Conservation (phyloP, 345 rosid species). For the Eucalyptus curtisii region DNA sequence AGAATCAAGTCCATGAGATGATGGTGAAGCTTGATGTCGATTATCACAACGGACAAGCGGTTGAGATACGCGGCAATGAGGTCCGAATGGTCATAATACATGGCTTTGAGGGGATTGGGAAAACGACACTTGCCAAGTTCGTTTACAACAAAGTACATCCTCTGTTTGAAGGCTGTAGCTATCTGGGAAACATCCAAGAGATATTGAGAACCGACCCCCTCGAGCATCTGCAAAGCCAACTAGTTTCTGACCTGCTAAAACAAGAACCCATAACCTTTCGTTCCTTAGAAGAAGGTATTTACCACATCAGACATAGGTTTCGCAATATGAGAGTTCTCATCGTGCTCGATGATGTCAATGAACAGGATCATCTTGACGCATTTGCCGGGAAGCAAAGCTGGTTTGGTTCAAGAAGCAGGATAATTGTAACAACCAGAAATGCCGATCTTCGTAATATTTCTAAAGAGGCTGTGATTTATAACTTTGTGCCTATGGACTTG, state of each 20-base stretch:
- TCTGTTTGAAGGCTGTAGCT: neutral
- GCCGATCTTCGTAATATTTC: neutral
- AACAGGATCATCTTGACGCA: neutral
- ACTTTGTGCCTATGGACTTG: neutral
- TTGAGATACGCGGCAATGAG: no score
- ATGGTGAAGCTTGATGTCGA: neutral
- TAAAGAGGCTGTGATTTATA: neutral
- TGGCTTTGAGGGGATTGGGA: neutral
- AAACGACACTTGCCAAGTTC: neutral
- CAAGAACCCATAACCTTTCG: neutral
- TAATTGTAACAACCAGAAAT: neutral
- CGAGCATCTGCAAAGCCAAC: neutral
- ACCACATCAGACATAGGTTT: neutral
- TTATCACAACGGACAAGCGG: neutral
- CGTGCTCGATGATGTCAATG: neutral
- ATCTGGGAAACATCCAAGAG: neutral
- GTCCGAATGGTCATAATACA: neutral
- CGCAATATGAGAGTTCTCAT: neutral
- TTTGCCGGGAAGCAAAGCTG: neutral
- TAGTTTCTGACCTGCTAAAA: neutral
- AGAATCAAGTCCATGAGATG: neutral
- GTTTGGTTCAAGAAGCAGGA: neutral
- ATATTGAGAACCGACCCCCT: neutral
- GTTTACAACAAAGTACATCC: neutral
- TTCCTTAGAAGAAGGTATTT: neutral